phyloP scores from a whole-genome alignment of 139 green algal genomes.

The Coccomyxa sp. region DNA sequence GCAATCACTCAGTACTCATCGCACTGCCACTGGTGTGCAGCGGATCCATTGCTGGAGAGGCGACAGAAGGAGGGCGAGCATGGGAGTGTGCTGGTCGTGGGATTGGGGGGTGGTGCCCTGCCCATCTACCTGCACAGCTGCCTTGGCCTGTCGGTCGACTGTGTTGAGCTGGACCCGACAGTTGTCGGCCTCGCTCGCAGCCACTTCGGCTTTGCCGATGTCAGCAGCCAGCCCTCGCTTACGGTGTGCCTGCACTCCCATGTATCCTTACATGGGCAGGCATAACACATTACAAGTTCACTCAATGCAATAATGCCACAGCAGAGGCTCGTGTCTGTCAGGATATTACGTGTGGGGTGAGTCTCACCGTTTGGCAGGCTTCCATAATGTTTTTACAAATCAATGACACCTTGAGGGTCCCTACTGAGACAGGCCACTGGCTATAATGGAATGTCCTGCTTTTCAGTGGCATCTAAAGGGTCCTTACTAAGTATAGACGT shows the following conservation, averaged over 20 bases:
- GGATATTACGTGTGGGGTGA: too few relatives aligned
- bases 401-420: neutral
- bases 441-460: neutral
- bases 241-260: neutral
- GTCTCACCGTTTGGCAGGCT: too few relatives aligned
- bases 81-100: constrained; percentile 27
- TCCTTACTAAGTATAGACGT: neutral
- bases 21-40: too few relatives aligned
- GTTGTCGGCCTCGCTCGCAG: constrained; percentile 39
- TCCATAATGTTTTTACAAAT: too few relatives aligned
- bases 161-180: constrained; percentile 48
- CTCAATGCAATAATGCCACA: neutral
- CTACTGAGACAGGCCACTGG: neutral
- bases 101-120: constrained; percentile 50
- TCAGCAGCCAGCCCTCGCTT: neutral
- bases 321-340: neutral
- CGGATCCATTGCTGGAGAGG: too few relatives aligned
- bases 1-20: too few relatives aligned
- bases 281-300: neutral
- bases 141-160: constrained; percentile 22
- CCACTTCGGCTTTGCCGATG: constrained; percentile 47
- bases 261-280: neutral
- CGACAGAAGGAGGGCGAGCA: too few relatives aligned
- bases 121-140: constrained; percentile 41
- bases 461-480: neutral